Conservation (phyloP, 2,329 filamentous ascomycete genomes). For the Alternaria incomplexa region DNA sequence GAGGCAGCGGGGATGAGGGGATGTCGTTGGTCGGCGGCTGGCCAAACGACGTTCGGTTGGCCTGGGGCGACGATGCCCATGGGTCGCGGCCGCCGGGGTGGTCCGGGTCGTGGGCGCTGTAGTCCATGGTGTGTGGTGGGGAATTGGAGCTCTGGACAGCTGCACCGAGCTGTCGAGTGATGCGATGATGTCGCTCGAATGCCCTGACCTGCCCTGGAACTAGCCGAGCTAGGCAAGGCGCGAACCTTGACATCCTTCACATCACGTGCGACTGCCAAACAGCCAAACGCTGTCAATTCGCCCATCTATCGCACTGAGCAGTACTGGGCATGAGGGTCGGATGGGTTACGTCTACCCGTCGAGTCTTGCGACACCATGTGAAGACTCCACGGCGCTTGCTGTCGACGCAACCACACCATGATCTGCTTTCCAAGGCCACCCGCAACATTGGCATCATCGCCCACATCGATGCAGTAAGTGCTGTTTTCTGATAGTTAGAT, state of each 20-base stretch:
- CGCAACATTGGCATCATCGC: slow-evolving; percentile 98
- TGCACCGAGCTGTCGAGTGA: slow-evolving; percentile 25
- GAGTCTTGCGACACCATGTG: slow-evolving; percentile 41
- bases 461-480: slow-evolving; percentile 86
- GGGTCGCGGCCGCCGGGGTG: slow-evolving; percentile 65
- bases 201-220: slow-evolving; percentile 16
- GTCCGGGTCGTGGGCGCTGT: slow-evolving; percentile 65
- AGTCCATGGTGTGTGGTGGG: slow-evolving; percentile 63
- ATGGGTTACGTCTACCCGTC: slow-evolving; percentile 45
- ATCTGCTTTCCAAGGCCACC: slow-evolving; percentile 69
- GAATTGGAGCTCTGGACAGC: slow-evolving; percentile 30
- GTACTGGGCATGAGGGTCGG: slow-evolving; percentile 41
- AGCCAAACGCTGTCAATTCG: slow-evolving; percentile 9
- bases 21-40: slow-evolving; percentile 52
- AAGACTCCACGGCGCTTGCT: slow-evolving; percentile 37
- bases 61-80: slow-evolving; percentile 67
- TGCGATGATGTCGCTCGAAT: slow-evolving; percentile 24
- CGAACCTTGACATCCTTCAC: slow-evolving; percentile 21
- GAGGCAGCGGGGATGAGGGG: slow-evolving; percentile 49
- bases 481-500: not conserved
- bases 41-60: slow-evolving; percentile 56
- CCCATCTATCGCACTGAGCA: slow-evolving; percentile 12
- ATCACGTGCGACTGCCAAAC: slow-evolving; percentile 34
- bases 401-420: slow-evolving; percentile 29
- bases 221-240: slow-evolving; percentile 37